Percentiles rank a stretch among this genome's conserved stretches.
These are phyloP conservation scores for Chytridiales sp. DNA, from an alignment of 371 early-diverging fungal species.

Conservation along the genomic window DNA sequence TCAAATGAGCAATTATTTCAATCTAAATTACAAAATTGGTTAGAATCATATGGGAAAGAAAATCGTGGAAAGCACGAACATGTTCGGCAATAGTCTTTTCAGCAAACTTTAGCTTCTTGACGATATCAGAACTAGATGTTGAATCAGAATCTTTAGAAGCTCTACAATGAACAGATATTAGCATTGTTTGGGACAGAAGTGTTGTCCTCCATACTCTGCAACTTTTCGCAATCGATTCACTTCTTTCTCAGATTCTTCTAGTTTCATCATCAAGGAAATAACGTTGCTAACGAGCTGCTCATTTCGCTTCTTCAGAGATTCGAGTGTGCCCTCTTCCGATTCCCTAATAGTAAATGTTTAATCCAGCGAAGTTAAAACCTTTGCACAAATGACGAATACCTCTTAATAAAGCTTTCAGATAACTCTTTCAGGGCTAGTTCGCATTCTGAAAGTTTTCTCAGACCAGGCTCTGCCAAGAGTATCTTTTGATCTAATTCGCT, in stretches of 20 bases:
- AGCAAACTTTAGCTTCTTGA: background rate
- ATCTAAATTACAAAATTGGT: background rate
- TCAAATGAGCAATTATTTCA: constrained; percentile 9
- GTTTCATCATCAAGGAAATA: background rate
- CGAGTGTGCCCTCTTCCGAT: constrained; percentile 2
- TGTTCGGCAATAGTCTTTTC: constrained; percentile 13
- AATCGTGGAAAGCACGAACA: background rate
- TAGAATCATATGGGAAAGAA: background rate
- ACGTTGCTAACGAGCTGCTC: constrained; percentile 9
- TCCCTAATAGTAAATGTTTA: background rate
- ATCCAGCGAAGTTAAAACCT: background rate
- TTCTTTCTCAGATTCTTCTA: background rate
- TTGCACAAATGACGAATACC: background rate
- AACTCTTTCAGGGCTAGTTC: constrained; percentile 9
- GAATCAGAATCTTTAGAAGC: too few relatives aligned
- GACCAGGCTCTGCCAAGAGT: constrained; percentile 12
- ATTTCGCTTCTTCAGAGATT: constrained; percentile 6
- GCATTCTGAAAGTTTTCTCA: constrained; percentile 11
- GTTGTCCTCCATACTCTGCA: constrained; percentile 2
- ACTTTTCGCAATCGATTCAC: constrained; percentile 6
- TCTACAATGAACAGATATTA: too few relatives aligned
- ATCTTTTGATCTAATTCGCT: constrained; percentile 23
- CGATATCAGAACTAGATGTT: too few relatives aligned
- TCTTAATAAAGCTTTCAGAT: constrained; percentile 8
- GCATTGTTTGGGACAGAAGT: background rate